Evolutionary conservation across 306 rosid genomes (phyloP).

Genomic region (Casuarina equisetifolia): DNA sequence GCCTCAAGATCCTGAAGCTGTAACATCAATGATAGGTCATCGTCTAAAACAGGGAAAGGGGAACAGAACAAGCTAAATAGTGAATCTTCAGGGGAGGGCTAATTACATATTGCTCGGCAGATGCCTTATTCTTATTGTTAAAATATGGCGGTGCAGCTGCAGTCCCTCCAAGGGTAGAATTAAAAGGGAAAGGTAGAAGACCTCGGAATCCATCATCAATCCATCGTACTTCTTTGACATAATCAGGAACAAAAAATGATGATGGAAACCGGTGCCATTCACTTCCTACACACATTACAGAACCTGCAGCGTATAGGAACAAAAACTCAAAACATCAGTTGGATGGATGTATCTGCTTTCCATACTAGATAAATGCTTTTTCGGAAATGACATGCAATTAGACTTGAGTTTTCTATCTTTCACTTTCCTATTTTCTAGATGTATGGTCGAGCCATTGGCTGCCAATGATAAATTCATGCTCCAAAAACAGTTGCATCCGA

Average conservation of each 20-base stretch:
- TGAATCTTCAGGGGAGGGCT: neutral
- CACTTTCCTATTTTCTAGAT: neutral
- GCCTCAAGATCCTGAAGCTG: constrained; percentile 73
- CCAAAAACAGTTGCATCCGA: neutral
- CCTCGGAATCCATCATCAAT: constrained; percentile 93
- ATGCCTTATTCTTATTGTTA: constrained; percentile 80
- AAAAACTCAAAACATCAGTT: neutral
- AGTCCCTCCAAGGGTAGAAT: constrained; percentile 93
- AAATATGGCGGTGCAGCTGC: constrained; percentile 83
- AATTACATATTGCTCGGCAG: constrained; percentile 73
- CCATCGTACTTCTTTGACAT: constrained; percentile 81
- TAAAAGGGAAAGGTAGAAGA: constrained; percentile 88
- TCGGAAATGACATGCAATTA: neutral
- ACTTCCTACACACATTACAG: constrained; percentile 88
- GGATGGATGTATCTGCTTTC: constrained; percentile 1
- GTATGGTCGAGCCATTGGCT: neutral
- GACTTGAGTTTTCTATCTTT: neutral
- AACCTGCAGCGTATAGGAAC: constrained; percentile 44
- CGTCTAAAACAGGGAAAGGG: neutral
- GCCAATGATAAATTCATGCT: neutral
- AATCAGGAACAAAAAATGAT: constrained; percentile 81
- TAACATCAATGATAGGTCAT: constrained; percentile 17
- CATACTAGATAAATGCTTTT: neutral
- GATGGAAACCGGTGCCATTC: constrained; percentile 99
- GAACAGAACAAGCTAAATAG: neutral